These are phyloP conservation scores for Sporothrix inflata DNA, from an alignment of 2,329 filamentous ascomycete genomes.

Conservation along the genomic window DNA sequence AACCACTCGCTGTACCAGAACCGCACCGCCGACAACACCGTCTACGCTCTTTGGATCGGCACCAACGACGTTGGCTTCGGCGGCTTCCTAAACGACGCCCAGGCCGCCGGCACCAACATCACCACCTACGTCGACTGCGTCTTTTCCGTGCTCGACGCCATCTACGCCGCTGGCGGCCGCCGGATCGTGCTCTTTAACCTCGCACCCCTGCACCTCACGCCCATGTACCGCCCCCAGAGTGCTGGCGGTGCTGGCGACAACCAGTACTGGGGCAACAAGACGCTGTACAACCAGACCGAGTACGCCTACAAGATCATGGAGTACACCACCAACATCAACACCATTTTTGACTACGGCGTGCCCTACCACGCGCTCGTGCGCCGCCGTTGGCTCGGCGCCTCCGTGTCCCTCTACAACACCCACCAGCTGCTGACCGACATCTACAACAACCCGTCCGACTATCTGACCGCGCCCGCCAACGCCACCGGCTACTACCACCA, in stretches of 20 bases:
- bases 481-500: constrained; percentile 61
- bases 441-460: constrained; percentile 60
- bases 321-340: constrained; percentile 56
- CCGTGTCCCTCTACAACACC: constrained; percentile 69
- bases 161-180: constrained; percentile 69
- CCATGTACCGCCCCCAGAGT: constrained; percentile 62
- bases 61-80: constrained; percentile 74
- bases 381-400: constrained; percentile 59
- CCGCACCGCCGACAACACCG: constrained; percentile 60
- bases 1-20: constrained; percentile 49
- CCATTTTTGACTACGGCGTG: constrained; percentile 53
- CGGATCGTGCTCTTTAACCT: constrained; percentile 74
- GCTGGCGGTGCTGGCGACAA: constrained; percentile 48
- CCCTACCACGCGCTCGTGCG: constrained; percentile 50
- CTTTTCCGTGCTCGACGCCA: constrained; percentile 58
- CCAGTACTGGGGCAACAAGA: constrained; percentile 53
- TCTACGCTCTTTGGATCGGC: constrained; percentile 79
- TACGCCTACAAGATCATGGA: constrained; percentile 53
- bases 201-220: constrained; percentile 67
- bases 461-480: constrained; percentile 66
- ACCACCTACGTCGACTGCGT: constrained; percentile 69
- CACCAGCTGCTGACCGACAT: constrained; percentile 68
- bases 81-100: constrained; percentile 68
- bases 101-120: constrained; percentile 62
- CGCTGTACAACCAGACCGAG: constrained; percentile 52